Evolutionary conservation across 345 rosid genomes (phyloP).

Genomic region (Corchorus olitorius): DNA sequence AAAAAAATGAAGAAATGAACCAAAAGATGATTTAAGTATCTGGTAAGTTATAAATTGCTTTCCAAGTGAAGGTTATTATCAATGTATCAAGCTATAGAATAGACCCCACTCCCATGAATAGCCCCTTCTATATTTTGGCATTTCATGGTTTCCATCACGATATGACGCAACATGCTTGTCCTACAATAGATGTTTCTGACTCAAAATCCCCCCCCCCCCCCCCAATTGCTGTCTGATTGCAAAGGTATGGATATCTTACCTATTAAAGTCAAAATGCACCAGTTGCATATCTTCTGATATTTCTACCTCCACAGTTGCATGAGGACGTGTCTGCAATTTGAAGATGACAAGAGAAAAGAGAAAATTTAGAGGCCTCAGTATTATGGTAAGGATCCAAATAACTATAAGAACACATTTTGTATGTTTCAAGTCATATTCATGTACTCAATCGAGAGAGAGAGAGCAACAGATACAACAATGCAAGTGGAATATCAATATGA

Average conservation of each 20-base stretch:
- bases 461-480: neutral
- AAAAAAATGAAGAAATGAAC: neutral
- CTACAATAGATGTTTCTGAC: neutral
- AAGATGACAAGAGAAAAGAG: conserved; percentile 14
- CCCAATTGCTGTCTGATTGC: neutral
- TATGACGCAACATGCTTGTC: neutral
- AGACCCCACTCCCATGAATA: neutral
- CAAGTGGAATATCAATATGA: neutral
- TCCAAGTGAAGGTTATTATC: neutral
- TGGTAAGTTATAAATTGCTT: neutral
- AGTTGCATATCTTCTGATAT: conserved; percentile 99
- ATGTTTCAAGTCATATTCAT: neutral
- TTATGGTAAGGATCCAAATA: neutral
- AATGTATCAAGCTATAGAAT: neutral
- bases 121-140: neutral
- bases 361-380: conserved; percentile 21
- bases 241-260: conserved; percentile 42
- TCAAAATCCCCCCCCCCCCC: conserved; percentile 3
- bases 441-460: neutral
- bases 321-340: conserved; percentile 81
- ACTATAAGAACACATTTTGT: neutral
- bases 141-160: conserved; percentile 7
- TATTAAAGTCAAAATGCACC: conserved; percentile 96
- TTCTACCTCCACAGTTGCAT: conserved; percentile 99
- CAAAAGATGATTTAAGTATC: neutral